phyloP scores from a whole-genome alignment of 148 eudicot genomes.

The Persicaria tinctoria region DNA sequence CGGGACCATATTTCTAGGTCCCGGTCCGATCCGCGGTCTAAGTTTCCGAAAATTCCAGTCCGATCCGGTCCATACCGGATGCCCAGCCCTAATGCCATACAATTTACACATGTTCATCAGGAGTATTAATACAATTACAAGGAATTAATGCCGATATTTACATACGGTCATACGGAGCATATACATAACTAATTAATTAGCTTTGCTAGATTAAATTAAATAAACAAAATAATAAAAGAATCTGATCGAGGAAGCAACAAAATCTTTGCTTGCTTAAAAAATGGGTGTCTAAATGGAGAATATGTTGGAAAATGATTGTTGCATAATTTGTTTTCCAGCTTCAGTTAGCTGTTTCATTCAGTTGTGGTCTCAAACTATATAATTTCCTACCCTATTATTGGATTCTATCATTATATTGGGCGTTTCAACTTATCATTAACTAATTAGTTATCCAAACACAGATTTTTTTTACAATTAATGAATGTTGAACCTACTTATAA shows the following conservation, averaged over 20 bases:
- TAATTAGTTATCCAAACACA: not conserved
- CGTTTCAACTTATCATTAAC: not conserved
- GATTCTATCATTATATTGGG: not conserved
- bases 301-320: slow-evolving; percentile 4
- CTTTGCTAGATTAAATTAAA: not conserved
- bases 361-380: slow-evolving; percentile 1
- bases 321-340: slow-evolving; percentile 2
- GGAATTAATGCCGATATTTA: not conserved
- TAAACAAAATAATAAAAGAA: not conserved
- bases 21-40: too few relatives aligned
- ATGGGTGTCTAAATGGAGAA: not conserved
- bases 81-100: too few relatives aligned
- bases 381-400: not conserved
- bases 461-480: not conserved
- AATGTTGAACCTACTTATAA: not conserved
- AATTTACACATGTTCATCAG: not conserved
- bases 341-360: slow-evolving; percentile 11
- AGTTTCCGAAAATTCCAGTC: too few relatives aligned
- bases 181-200: not conserved
- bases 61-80: too few relatives aligned
- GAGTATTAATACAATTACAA: not conserved
- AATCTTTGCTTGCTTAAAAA: slow-evolving; percentile 4
- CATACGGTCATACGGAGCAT: too few relatives aligned
- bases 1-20: too few relatives aligned
- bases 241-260: not conserved